These are phyloP conservation scores for Albifimbria verrucaria DNA, from an alignment of 2,329 filamentous ascomycete genomes.

Conservation along the genomic window DNA sequence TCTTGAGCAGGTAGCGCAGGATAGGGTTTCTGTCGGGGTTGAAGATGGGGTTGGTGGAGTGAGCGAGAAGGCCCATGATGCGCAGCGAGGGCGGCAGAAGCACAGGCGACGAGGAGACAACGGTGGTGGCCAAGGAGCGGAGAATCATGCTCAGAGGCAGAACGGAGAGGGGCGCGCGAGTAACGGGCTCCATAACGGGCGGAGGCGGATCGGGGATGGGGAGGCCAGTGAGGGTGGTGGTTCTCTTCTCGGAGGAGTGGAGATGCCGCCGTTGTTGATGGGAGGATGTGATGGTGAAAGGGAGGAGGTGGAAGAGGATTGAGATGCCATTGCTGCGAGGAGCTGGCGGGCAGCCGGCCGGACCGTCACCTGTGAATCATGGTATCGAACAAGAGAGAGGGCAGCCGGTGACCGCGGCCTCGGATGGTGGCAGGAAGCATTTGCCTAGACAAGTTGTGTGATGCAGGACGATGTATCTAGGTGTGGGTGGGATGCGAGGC, in stretches of 20 bases:
- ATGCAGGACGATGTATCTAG: not conserved
- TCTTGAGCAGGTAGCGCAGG: slow-evolving; percentile 67
- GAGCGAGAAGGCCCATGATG: slow-evolving; percentile 65
- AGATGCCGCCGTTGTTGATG: slow-evolving; percentile 13
- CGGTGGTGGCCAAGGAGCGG: slow-evolving; percentile 66
- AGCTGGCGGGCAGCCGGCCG: not conserved
- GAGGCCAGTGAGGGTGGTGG: slow-evolving; percentile 30
- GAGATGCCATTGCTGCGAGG: not conserved
- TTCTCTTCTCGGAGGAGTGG: slow-evolving; percentile 33
- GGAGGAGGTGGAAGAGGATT: not conserved
- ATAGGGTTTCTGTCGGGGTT: slow-evolving; percentile 74
- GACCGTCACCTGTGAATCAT: not conserved
- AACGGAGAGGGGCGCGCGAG: slow-evolving; percentile 55
- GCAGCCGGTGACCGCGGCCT: not conserved
- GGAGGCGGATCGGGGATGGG: slow-evolving; percentile 26
- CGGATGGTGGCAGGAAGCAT: not conserved
- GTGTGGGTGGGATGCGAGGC: too few relatives aligned
- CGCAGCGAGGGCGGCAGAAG: slow-evolving; percentile 69
- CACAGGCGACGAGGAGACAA: slow-evolving; percentile 65
- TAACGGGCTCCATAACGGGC: slow-evolving; percentile 17
- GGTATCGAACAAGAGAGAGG: not conserved
- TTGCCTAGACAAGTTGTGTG: not conserved
- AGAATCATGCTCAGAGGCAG: slow-evolving; percentile 65
- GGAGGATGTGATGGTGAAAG: not conserved
- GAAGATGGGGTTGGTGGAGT: slow-evolving; percentile 63